Evolutionary conservation across 163 green algal genomes (phyloP), one percentile per base, ranked within the genome.

Genomic region (Volvox carteri): DNA sequence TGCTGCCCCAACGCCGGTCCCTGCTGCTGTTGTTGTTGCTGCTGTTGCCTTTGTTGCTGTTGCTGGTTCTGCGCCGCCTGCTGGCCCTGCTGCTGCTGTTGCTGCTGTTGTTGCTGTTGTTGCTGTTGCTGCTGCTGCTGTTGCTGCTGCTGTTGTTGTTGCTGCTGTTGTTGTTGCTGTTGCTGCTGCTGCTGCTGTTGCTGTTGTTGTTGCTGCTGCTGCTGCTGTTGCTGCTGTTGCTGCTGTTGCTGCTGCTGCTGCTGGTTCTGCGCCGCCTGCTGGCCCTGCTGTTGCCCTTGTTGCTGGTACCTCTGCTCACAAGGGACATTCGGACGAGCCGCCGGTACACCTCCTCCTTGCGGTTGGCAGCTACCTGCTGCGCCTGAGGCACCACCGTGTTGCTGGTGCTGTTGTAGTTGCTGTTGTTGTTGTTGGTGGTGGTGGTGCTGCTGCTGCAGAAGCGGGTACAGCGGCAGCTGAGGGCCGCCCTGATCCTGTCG

Each of bases 181-280:
- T 60, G 41, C 41, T 41, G 42, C 42, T 60, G 42, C 5, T 60
- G 72, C n/a, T n/a, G n/a, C n/a, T n/a, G n/a, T 23, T 4, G 72
- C 23, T 58, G 42, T 12, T 79, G 72, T 25, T 58, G 72, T 18
- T 58, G 74, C 46, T 46, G 46, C 46, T 41, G 46, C 28, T 68
- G 74, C 28, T 67, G 8, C 33, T 46, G 30, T 28, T 12, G 14
- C 6, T 35, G 21, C 8, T 60, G 41, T 1, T 58, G 72, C 39
- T 60, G 72, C 8, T 62, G 41, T 5, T 58, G 74, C 44, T 81
- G 74, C 28, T 44, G 44, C n/a, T 81, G 74, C 25, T 81, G 42
- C 74, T 67, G 42, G 16, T 23, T 23, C 44, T 41, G 42, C 42
- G 23, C 7, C 28, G 12, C n/a, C 73, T 42, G 42, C 2, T 3